These are phyloP conservation scores for Lagenidium sp. DNA, from an alignment of 352 stramenopile species.

Conservation along the genomic window DNA sequence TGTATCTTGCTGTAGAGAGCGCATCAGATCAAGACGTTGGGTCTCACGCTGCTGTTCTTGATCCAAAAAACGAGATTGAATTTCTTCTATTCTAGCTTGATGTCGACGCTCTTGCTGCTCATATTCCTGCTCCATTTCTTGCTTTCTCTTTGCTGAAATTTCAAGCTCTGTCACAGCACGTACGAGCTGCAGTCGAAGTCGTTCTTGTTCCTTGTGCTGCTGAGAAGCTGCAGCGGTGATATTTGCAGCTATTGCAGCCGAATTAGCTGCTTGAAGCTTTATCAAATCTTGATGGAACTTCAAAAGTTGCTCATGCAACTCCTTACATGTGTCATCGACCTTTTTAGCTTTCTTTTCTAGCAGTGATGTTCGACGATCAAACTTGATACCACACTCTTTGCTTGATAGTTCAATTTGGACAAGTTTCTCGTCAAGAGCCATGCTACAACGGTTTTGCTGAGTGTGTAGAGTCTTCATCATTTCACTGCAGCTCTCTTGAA, in stretches of 20 bases:
- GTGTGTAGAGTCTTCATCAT: constrained; percentile 41
- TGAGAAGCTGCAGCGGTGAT: background rate
- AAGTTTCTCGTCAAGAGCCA: constrained; percentile 46
- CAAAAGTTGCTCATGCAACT: constrained; percentile 27
- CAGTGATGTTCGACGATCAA: constrained; percentile 39
- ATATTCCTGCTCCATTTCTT: constrained; percentile 5
- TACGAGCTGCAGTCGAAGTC: constrained; percentile 39
- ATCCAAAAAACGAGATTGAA: constrained; percentile 23
- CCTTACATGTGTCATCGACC: constrained; percentile 33
- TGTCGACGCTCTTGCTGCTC: constrained; percentile 42
- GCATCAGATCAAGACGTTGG: constrained; percentile 39
- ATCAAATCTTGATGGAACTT: constrained; percentile 31
- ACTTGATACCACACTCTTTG: constrained; percentile 36
- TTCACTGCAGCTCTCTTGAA: no score
- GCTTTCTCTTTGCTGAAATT: constrained; percentile 4
- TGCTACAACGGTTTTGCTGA: constrained; percentile 30
- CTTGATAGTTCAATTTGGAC: constrained; percentile 24
- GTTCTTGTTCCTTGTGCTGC: constrained; percentile 25
- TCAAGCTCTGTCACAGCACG: constrained; percentile 10
- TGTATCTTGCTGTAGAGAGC: constrained; percentile 46
- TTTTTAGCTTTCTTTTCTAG: constrained; percentile 55
- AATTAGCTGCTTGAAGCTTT: constrained; percentile 13
- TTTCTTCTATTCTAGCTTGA: constrained; percentile 41
- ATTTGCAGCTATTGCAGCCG: background rate
- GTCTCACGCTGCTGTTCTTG: constrained; percentile 41